Evolutionary conservation across 495 filamentous ascomycete genomes (phyloP), one percentile per base, ranked within the genome.

Genomic region (Halenospora varia): DNA sequence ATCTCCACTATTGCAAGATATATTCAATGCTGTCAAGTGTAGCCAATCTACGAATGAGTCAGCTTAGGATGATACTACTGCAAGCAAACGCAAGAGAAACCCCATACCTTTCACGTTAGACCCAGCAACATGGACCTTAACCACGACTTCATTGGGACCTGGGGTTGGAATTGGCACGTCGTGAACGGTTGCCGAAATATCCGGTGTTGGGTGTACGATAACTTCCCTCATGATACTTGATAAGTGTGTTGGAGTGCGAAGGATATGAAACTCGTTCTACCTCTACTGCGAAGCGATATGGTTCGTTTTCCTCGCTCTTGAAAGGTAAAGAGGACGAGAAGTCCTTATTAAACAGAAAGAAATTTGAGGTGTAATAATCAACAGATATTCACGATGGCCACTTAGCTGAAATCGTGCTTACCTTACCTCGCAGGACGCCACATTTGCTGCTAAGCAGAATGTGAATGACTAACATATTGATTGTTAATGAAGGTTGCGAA

Each of bases 91-190:
- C n/a, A n/a, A n/a, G 55, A 42, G 22, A 51, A 10, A 46, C 85
- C n/a, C n/a, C n/a, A n/a, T 87, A 73, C 92, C 89, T 65, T 92
- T 93, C 2, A 88, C 88, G 68, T 92, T 92, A 20, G 79, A 82
- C 25, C 85, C 85, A 46, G 78, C 80, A 6, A 85, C 82, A 8
- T 85, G 70, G 29, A 90, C 85, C 56, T 82, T 81, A 62, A 87
- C 90, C 10, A 92, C 75, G 15, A 91, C 70, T 51, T 92, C 78
- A 55, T 82, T 75, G 2, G 74, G 69, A 39, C 75, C 71, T 0
- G 84, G 83, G 10, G 67, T 65, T 0, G 88, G 88, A 48, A 88
- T 78, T 15, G 10, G 82, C 74, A 17, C 56, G 57, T 88, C 82
- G 49, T 82, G 69, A 56, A 90, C 81, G 45, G 80, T 59, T 70